phyloP scores from a whole-genome alignment of 2,329 filamentous ascomycete species.

The Sclerotinia trifoliorum region DNA sequence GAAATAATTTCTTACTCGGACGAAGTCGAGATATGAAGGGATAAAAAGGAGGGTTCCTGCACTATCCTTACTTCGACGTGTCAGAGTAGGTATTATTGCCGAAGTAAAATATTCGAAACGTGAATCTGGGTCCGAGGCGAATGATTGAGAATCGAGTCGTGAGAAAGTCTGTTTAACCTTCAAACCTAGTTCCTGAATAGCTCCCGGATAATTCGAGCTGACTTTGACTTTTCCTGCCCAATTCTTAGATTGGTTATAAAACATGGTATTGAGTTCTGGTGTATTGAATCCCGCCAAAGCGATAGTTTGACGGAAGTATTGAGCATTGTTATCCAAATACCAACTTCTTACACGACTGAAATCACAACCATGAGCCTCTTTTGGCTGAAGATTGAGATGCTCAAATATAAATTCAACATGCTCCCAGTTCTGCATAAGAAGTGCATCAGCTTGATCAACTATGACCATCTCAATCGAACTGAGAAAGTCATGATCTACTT shows the following conservation, averaged over 20 bases:
- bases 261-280: slow-evolving; percentile 80
- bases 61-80: slow-evolving; percentile 63
- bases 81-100: slow-evolving; percentile 72
- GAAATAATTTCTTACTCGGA: slow-evolving; percentile 89
- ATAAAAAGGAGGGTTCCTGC: slow-evolving; percentile 83
- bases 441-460: slow-evolving; percentile 86
- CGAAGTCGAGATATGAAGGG: slow-evolving; percentile 92
- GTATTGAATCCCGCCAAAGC: slow-evolving; percentile 80
- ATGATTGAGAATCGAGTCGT: slow-evolving; percentile 71
- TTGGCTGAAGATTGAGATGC: slow-evolving; percentile 87
- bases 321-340: slow-evolving; percentile 88
- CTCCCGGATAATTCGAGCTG: slow-evolving; percentile 63
- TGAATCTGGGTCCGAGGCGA: slow-evolving; percentile 76
- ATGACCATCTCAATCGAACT: slow-evolving; percentile 90
- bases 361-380: slow-evolving; percentile 87
- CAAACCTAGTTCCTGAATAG: slow-evolving; percentile 70
- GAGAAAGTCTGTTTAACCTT: slow-evolving; percentile 85
- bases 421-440: slow-evolving; percentile 98
- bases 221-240: slow-evolving; percentile 76
- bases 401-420: slow-evolving; percentile 90
- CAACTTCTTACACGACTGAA: slow-evolving; percentile 85
- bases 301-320: slow-evolving; percentile 80
- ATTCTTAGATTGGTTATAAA: slow-evolving; percentile 75
- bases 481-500: slow-evolving; percentile 82
- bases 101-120: slow-evolving; percentile 90